Evolutionary conservation across 441 rosid genomes (phyloP).

Genomic region (Populus hybrid): DNA sequence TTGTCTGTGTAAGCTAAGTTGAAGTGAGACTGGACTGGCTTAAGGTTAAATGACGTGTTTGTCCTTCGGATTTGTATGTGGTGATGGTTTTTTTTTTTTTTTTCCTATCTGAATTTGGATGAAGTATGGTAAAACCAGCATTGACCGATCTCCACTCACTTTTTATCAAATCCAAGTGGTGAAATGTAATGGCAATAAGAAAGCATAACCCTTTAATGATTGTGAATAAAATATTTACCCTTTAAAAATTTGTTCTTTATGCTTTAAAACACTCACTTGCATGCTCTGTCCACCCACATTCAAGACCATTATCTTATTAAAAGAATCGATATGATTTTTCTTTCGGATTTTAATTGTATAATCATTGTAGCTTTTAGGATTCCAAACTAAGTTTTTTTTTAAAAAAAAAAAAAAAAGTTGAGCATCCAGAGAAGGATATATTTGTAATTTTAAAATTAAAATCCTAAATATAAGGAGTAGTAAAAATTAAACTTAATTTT

Average conservation of each 20-base stretch:
- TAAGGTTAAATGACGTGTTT: constrained; percentile 16
- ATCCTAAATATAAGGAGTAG: too few species aligned
- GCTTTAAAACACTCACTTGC: neutral
- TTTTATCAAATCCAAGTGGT: neutral
- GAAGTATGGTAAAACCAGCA: neutral
- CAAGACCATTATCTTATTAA: neutral
- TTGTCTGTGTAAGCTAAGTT: constrained; percentile 23
- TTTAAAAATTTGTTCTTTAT: too few species aligned
- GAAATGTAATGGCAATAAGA: neutral
- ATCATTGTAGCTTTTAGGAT: too few species aligned
- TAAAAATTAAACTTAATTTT: too few species aligned
- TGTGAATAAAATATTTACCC: neutral
- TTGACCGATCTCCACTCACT: too few species aligned
- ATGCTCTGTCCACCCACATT: neutral
- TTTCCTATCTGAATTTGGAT: neutral
- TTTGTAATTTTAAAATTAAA: too few species aligned
- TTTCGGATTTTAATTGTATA: too few species aligned
- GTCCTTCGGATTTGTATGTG: neutral
- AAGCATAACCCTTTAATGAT: neutral
- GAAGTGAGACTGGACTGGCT: neutral
- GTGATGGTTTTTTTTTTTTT: neutral
- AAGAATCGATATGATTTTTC: neutral
- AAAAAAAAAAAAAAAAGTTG: too few species aligned
- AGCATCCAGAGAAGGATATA: too few species aligned
- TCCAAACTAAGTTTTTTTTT: too few species aligned